These are phyloP conservation scores for Colletotrichum salicis DNA, from an alignment of 2,329 filamentous ascomycete species.

Conservation along the genomic window DNA sequence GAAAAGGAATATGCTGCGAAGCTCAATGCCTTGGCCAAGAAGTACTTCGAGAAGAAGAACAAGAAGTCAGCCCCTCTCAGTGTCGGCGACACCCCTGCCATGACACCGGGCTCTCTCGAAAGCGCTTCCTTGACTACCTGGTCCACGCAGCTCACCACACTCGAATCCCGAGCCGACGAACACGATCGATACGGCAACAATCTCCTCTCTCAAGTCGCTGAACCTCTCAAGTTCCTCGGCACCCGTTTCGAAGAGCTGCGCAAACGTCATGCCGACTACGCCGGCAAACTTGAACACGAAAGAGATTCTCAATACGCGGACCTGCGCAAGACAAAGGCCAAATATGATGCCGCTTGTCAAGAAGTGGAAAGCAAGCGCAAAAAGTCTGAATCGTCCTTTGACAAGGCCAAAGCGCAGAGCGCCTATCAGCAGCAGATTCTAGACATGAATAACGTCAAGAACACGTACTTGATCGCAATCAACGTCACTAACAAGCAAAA, in stretches of 20 bases:
- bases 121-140: constrained; percentile 97
- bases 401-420: constrained; percentile 90
- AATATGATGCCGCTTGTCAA: constrained; percentile 92
- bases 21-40: constrained; percentile 87
- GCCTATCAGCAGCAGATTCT: constrained; percentile 91
- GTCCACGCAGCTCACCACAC: constrained; percentile 90
- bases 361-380: constrained; percentile 95
- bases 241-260: constrained; percentile 88
- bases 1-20: constrained; percentile 97
- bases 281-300: constrained; percentile 88
- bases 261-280: constrained; percentile 90
- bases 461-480: constrained; percentile 95
- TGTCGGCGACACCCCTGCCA: constrained; percentile 89
- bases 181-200: constrained; percentile 87
- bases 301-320: constrained; percentile 86
- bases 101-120: constrained; percentile 96
- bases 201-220: constrained; percentile 82
- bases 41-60: constrained; percentile 97
- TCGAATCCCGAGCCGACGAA: constrained; percentile 88
- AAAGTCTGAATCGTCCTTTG: constrained; percentile 93
- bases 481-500: constrained; percentile 98
- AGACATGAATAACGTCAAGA: constrained; percentile 98
- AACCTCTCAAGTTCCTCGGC: constrained; percentile 82
- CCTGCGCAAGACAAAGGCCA: constrained; percentile 88
- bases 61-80: constrained; percentile 88